Base-by-base conservation (phyloP, 2,329 filamentous ascomycete species). In the Furcasterigmium furcatum region DNA sequence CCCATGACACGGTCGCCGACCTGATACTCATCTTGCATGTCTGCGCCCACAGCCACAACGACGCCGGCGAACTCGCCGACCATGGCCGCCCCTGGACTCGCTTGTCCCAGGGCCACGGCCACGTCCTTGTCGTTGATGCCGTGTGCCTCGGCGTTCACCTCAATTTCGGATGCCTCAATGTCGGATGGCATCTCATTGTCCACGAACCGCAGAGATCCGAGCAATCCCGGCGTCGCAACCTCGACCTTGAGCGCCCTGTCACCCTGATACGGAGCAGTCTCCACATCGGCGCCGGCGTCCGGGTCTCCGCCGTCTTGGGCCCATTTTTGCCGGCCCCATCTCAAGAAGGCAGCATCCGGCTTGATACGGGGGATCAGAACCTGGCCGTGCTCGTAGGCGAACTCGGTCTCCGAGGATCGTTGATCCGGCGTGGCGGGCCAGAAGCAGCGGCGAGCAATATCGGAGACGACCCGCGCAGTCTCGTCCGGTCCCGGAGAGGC, bases 1-100 rank as follows among this genome's bases (percentile, higher is more conserved):
- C 41, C 43, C 12, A 41, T 50, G n/a, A 49, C 47, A 8, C 47
- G 20, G 19, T 52, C 49, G 5, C 47, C 49, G 18, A 47, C 16
- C 10, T 49, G 46, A n/a, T 46, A 9, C 56, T 52, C 24, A 18
- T 20, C 24, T 12, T 30, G 46, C 27, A 57, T 50, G 5, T 49
- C 49, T 8, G 36, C 14, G 12, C 59, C 63, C 12, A 64, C 56
- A 4, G 41, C 46, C 8, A 50, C 52, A 14, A 56, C 49, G n/a
- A 58, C 43, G n/a, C 61, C 62, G 18, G 58, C 49, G 16, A 49
- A 49, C 45, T 62, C 61, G 8, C 51, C 49, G 3, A 54, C 59
- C 41, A 61, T 49, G 12, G 24, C 30, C 2, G 52, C 38, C 5
- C 52, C 50, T 9, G 50, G 48, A 43, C 38, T 43, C 9, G 55